A percentile compares a stretch with the other conserved stretches of the same genome.
Evolutionary conservation across 768 basidiomycete genomes (phyloP).

Genomic region (Leccinum rimulosum): DNA sequence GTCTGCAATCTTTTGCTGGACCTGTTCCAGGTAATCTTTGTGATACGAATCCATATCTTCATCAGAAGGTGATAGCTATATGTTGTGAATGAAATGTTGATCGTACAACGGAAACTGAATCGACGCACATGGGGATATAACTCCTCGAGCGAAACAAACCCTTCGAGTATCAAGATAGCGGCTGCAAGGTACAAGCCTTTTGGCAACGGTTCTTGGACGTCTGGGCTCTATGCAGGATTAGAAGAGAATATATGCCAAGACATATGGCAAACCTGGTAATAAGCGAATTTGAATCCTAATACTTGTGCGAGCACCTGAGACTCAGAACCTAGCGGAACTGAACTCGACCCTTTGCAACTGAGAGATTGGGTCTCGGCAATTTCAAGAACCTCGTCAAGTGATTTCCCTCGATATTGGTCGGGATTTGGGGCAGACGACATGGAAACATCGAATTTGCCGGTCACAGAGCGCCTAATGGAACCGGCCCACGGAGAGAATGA

Average conservation of each 20-base stretch:
- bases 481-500: slow-evolving; percentile 87
- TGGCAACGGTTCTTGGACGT: slow-evolving; percentile 60
- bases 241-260: slow-evolving; percentile 2
- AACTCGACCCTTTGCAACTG: slow-evolving; percentile 1
- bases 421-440: slow-evolving; percentile 41
- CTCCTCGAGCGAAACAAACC: slow-evolving; percentile 83
- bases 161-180: slow-evolving; percentile 87
- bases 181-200: slow-evolving; percentile 77
- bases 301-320: slow-evolving; percentile 82
- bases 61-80: slow-evolving; percentile 72
- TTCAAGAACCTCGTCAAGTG: slow-evolving; percentile 62
- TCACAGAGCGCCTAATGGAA: slow-evolving; percentile 36
- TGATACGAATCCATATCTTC: slow-evolving; percentile 67
- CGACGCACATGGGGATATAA: slow-evolving; percentile 84
- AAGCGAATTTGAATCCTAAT: slow-evolving; percentile 94
- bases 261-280: slow-evolving; percentile 71
- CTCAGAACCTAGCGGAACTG: slow-evolving; percentile 30
- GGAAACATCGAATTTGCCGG: slow-evolving; percentile 25
- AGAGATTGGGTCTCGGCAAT: slow-evolving; percentile 43
- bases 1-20: slow-evolving; percentile 61
- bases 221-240: slow-evolving; percentile 43
- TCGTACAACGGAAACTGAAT: not conserved
- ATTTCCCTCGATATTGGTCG: slow-evolving; percentile 53
- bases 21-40: slow-evolving; percentile 61
- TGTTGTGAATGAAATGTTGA: slow-evolving; percentile 6